Evolutionary conservation across 192 early-diverging fungal genomes (phyloP).

Genomic region (Funneliformis mosseae): DNA sequence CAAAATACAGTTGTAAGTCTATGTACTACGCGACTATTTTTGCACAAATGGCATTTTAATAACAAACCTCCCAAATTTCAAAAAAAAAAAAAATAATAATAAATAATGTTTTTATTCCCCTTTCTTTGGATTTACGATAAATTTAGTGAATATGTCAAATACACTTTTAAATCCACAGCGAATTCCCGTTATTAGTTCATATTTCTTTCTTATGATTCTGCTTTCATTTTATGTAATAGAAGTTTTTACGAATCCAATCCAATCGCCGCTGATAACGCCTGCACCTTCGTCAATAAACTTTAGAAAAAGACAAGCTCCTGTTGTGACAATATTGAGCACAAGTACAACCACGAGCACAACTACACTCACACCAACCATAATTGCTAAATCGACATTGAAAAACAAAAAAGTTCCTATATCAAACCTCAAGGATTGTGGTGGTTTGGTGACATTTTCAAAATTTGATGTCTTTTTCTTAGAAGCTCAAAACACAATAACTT

Average conservation of each 20-base stretch:
- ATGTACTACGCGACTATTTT: no score
- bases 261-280: not conserved
- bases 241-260: slow-evolving; percentile 6
- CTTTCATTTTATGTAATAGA: not conserved
- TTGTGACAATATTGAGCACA: not conserved
- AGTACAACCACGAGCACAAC: not conserved
- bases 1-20: no score
- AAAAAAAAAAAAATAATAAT: no score
- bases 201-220: not conserved
- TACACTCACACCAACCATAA: not conserved
- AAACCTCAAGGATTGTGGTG: not conserved
- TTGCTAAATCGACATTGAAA: not conserved
- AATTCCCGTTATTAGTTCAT: no score
- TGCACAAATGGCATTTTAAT: no score
- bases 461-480: no score
- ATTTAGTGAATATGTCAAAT: not conserved
- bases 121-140: no score
- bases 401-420: not conserved
- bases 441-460: not conserved
- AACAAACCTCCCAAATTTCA: no score
- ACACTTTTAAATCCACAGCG: not conserved
- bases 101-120: no score
- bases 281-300: no score
- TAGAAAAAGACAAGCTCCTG: not conserved
- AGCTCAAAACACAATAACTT: not conserved